Percentiles rank a stretch among this genome's conserved stretches.
phyloP scores from a whole-genome alignment of 768 basidiomycete species.

The Leccinum sublutescens region DNA sequence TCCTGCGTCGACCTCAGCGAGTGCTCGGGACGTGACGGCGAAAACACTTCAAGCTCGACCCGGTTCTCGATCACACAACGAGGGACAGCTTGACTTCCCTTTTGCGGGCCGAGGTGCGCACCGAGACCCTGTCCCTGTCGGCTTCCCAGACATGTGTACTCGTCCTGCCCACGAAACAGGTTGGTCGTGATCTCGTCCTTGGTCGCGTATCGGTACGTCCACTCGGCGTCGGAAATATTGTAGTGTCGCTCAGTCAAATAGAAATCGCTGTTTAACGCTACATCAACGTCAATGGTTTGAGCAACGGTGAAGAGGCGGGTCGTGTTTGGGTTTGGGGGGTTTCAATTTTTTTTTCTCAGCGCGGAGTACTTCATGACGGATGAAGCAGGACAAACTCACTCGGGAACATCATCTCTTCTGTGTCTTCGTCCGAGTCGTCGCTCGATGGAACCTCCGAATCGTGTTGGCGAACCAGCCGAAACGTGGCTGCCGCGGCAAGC shows the following conservation, averaged over 20 bases:
- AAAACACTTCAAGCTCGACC: slow-evolving; percentile 4
- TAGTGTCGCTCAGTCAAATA: slow-evolving; percentile 10
- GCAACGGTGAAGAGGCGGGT: background rate
- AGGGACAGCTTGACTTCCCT: slow-evolving; percentile 1
- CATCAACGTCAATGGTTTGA: background rate
- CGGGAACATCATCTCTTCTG: slow-evolving; percentile 24
- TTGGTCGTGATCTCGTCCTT: slow-evolving; percentile 30
- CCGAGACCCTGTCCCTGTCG: background rate
- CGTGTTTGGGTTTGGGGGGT: background rate
- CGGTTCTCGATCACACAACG: slow-evolving; percentile 10
- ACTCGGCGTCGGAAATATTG: slow-evolving; percentile 10
- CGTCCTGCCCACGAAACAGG: slow-evolving; percentile 21
- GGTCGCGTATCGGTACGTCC: slow-evolving; percentile 34
- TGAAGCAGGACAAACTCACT: slow-evolving; percentile 18
- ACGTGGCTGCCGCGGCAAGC: background rate
- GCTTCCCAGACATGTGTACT: slow-evolving; percentile 2
- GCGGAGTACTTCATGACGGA: background rate
- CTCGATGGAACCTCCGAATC: slow-evolving; percentile 8
- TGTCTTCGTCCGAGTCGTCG: slow-evolving; percentile 20
- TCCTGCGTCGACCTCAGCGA: background rate
- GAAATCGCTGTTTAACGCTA: slow-evolving; percentile 3
- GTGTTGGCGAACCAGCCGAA: background rate
- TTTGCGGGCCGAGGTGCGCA: background rate
- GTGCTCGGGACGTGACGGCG: background rate
- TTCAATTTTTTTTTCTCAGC: slow-evolving; percentile 4